Conservation (phyloP, 2,329 filamentous ascomycete species). For the Coniochaeta sp. region DNA sequence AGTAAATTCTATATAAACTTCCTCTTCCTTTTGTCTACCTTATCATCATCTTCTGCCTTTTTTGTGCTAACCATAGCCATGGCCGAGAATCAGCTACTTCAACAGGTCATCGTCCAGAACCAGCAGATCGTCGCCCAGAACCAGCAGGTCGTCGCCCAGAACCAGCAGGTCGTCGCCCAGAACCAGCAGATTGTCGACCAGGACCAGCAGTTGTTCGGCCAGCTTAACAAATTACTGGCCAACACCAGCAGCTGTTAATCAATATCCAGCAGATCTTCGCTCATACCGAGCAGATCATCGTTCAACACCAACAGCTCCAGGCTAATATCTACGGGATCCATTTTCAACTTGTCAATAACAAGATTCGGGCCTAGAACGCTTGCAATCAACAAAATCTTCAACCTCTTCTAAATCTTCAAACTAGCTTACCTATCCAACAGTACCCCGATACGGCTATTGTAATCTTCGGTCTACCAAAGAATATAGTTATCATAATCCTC, state of each 20-base stretch:
- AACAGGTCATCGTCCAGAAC: too few relatives aligned
- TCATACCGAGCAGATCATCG: neutral
- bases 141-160: too few relatives aligned
- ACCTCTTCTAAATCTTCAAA: neutral
- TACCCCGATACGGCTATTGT: neutral
- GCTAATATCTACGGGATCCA: neutral
- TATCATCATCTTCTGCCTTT: too few relatives aligned
- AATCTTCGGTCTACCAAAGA: neutral
- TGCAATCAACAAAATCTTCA: neutral
- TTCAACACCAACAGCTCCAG: neutral
- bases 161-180: constrained; percentile 4
- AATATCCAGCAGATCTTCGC: constrained; percentile 5
- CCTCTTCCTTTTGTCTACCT: too few relatives aligned
- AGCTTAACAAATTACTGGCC: constrained; percentile 9
- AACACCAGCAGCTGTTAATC: neutral
- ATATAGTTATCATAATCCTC: neutral
- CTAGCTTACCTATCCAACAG: neutral
- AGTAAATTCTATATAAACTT: too few relatives aligned
- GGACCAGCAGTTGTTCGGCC: constrained; percentile 20
- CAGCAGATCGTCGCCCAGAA: too few relatives aligned
- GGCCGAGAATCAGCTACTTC: too few relatives aligned
- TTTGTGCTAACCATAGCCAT: too few relatives aligned
- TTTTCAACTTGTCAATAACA: neutral
- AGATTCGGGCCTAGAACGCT: neutral
- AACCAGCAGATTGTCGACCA: constrained; percentile 12